Conservation (phyloP, 2,329 filamentous ascomycete genomes). For the Magnaporthiopsis incrustans region DNA sequence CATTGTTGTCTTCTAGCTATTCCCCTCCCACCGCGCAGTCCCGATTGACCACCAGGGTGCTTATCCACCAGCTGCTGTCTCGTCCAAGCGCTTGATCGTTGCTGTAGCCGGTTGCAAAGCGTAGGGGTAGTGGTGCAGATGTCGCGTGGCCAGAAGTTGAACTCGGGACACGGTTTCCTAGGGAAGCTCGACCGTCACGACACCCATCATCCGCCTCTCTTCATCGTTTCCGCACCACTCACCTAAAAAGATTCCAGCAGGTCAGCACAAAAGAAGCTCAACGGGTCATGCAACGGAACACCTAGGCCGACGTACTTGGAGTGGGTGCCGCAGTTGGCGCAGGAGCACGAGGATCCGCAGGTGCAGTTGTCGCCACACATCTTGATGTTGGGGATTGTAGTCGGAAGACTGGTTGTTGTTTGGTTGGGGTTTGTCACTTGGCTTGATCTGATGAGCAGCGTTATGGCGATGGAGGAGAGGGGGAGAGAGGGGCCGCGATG, state of each 20-base stretch:
- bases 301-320: slow-evolving; percentile 1
- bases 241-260: background rate
- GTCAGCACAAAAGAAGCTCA: background rate
- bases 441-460: background rate
- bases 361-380: slow-evolving; percentile 8
- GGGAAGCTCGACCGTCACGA: background rate
- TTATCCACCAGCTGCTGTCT: background rate
- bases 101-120: too few relatives aligned
- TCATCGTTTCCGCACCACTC: background rate
- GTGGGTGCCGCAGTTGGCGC: slow-evolving; percentile 7
- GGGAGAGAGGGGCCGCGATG: background rate
- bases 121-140: too few relatives aligned
- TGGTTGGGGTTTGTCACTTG: background rate
- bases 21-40: background rate
- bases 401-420: background rate
- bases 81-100: too few relatives aligned
- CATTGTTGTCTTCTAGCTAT: background rate
- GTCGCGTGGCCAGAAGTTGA: background rate
- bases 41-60: background rate
- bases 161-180: background rate
- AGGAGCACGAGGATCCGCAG: slow-evolving; percentile 7
- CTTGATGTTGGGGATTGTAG: background rate
- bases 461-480: background rate
- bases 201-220: background rate
- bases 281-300: too few relatives aligned